These are phyloP conservation scores for Paxillus ammoniavirescens DNA, from an alignment of 768 basidiomycete species.

Conservation along the genomic window DNA sequence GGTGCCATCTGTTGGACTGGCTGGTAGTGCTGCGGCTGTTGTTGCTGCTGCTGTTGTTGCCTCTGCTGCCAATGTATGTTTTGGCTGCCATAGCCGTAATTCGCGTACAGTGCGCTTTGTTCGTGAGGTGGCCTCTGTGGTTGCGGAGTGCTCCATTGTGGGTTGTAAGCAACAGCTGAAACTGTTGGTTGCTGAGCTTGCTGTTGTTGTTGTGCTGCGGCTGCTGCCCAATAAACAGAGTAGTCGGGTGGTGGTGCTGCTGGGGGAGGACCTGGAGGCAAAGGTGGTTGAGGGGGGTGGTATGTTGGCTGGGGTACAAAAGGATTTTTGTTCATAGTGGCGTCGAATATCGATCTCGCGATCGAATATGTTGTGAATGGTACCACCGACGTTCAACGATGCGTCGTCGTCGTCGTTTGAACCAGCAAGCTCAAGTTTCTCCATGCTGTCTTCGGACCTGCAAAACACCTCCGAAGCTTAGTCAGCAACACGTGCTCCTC, in stretches of 20 bases:
- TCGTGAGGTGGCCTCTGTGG: constrained; percentile 69
- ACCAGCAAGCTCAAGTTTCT: constrained; percentile 16
- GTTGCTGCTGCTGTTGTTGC: constrained; percentile 58
- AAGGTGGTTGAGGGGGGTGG: constrained; percentile 69
- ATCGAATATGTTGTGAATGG: constrained; percentile 10
- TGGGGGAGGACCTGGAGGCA: constrained; percentile 79
- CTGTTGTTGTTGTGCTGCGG: constrained; percentile 45
- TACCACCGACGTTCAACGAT: constrained; percentile 8
- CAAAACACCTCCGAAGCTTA: constrained; percentile 23
- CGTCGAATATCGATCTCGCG: constrained; percentile 4
- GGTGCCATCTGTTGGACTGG: constrained; percentile 51
- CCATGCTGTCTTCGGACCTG: background rate
- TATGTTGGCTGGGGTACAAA: constrained; percentile 71
- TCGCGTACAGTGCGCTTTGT: constrained; percentile 84
- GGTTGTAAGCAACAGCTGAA: constrained; percentile 51
- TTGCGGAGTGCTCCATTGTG: constrained; percentile 67
- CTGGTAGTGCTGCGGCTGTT: constrained; percentile 43
- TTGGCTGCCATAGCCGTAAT: constrained; percentile 86
- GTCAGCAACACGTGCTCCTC: constrained; percentile 15
- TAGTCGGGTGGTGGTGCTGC: constrained; percentile 74
- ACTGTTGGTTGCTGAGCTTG: constrained; percentile 34
- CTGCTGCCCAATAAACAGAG: constrained; percentile 72
- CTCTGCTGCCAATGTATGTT: constrained; percentile 61
- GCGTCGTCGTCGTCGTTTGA: constrained; percentile 20
- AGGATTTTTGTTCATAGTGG: constrained; percentile 79